These are phyloP conservation scores for Daldinia caldariorum DNA, from an alignment of 495 filamentous ascomycete genomes.

Conservation along the genomic window DNA sequence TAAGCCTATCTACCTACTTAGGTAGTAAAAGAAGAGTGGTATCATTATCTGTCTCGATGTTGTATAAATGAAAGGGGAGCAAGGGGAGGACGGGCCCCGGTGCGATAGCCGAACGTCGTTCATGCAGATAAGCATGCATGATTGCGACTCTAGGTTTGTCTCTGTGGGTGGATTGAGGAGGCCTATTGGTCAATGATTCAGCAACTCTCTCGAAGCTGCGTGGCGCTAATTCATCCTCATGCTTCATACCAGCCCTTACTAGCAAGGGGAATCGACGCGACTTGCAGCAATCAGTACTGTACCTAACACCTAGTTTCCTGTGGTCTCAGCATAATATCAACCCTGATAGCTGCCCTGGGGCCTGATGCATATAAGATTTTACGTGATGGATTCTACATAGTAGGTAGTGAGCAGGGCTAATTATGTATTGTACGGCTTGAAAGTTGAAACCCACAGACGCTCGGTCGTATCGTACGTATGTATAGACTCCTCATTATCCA, in stretches of 20 bases:
- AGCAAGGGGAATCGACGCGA: constrained; percentile 27
- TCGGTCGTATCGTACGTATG: constrained; percentile 10
- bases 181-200: constrained; percentile 22
- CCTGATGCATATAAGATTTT: constrained; percentile 29
- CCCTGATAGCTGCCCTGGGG: neutral
- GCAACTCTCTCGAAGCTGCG: constrained; percentile 19
- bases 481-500: neutral
- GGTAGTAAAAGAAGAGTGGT: constrained; percentile 5
- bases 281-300: constrained; percentile 21
- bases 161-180: constrained; percentile 28
- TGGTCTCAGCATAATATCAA: constrained; percentile 17
- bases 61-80: constrained; percentile 18
- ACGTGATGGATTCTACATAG: constrained; percentile 17
- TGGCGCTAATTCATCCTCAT: constrained; percentile 22
- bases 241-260: constrained; percentile 26
- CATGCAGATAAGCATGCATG: constrained; percentile 44
- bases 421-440: constrained; percentile 18
- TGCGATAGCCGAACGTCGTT: constrained; percentile 41
- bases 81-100: constrained; percentile 13
- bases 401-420: constrained; percentile 10
- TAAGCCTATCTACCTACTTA: constrained; percentile 18
- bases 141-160: constrained; percentile 27
- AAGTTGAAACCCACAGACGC: constrained; percentile 2
- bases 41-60: constrained; percentile 5
- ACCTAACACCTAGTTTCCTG: constrained; percentile 23